phyloP scores from a whole-genome alignment of 768 basidiomycete genomes.

The Kwoniella dejecticola region DNA sequence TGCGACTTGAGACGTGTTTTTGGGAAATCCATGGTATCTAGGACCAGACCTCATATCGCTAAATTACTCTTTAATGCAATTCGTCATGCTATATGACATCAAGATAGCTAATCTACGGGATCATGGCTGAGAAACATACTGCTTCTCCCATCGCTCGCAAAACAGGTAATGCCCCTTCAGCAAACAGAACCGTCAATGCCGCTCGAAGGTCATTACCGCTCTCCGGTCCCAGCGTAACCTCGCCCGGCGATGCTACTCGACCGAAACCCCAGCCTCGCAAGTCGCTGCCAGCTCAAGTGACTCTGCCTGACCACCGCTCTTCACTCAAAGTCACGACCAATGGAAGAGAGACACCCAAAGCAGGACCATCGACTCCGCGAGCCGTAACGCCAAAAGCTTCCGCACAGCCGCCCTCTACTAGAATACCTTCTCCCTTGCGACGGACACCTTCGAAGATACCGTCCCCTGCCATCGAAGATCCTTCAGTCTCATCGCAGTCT shows the following conservation, averaged over 20 bases:
- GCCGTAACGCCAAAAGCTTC: neutral
- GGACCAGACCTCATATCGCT: neutral
- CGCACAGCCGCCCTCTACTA: neutral
- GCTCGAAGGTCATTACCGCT: slow-evolving; percentile 2
- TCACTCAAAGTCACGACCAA: neutral
- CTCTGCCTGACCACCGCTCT: neutral
- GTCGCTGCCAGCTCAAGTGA: neutral
- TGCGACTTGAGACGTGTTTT: slow-evolving; percentile 7
- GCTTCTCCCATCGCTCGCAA: neutral
- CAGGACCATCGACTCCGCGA: slow-evolving; percentile 7
- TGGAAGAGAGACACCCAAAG: neutral
- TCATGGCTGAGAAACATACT: neutral
- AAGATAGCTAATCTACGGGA: no score
- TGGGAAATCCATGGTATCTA: neutral
- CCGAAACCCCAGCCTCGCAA: neutral
- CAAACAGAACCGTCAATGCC: neutral
- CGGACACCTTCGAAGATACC: neutral
- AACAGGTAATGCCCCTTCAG: neutral
- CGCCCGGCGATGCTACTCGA: neutral
- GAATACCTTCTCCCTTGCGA: neutral
- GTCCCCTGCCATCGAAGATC: neutral
- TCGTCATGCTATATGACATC: no score
- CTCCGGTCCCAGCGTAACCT: neutral
- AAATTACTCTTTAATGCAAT: no score
- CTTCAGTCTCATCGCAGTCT: neutral